phyloP scores from a whole-genome alignment of 805 yeast genomes.

The Torulaspora delbrueckii region DNA sequence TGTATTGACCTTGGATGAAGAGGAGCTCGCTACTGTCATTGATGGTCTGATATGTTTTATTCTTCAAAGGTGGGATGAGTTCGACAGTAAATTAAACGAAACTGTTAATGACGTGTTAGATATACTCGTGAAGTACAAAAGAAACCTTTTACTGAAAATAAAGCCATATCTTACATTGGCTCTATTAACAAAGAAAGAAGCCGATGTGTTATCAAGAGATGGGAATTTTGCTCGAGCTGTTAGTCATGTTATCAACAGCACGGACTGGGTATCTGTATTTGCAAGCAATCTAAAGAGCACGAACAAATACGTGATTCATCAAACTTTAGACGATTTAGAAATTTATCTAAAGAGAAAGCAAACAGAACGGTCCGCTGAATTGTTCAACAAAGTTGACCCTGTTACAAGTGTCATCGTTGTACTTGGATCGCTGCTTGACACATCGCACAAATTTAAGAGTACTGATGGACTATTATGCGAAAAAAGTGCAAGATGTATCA shows the following conservation, averaged over 20 bases:
- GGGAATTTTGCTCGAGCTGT: conserved; percentile 50
- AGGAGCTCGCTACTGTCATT: conserved; percentile 58
- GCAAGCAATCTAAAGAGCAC: conserved; percentile 28
- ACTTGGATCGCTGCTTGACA: conserved; percentile 50
- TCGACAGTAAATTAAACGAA: conserved; percentile 45
- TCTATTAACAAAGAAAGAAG: conserved; percentile 54
- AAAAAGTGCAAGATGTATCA: conserved; percentile 63
- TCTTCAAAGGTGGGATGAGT: conserved; percentile 57
- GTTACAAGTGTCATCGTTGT: conserved; percentile 40
- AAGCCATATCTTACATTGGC: conserved; percentile 55
- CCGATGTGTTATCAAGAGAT: conserved; percentile 46
- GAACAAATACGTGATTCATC: conserved; percentile 58
- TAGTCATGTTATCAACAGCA: conserved; percentile 22
- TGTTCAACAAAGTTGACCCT: conserved; percentile 37
- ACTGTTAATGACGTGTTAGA: conserved; percentile 51
- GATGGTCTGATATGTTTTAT: conserved; percentile 72
- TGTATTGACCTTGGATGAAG: conserved; percentile 50
- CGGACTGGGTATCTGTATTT: conserved; percentile 27
- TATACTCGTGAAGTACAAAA: conserved; percentile 23
- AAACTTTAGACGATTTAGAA: conserved; percentile 60
- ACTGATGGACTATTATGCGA: conserved; percentile 46
- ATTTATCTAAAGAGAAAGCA: conserved; percentile 51
- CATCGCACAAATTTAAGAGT: conserved; percentile 51
- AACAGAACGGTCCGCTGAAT: conserved; percentile 39
- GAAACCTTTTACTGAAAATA: conserved; percentile 17